Percentiles rank a stretch among this genome's conserved stretches.
Evolutionary conservation across 1,284 basidiomycete species (phyloP).

Genomic region (Papiliotrema fonsecae): DNA sequence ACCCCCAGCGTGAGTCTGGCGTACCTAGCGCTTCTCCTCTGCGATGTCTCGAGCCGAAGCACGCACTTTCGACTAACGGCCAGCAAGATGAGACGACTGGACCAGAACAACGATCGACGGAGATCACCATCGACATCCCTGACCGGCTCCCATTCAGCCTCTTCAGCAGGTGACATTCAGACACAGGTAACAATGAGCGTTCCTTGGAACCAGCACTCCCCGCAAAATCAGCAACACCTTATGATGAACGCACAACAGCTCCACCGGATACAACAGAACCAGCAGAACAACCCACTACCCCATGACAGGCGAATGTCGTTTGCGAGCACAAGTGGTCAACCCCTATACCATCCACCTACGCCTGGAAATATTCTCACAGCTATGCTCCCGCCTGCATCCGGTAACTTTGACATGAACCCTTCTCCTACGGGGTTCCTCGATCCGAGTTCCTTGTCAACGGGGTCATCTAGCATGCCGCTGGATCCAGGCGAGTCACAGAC

Average conservation of each 20-base stretch:
- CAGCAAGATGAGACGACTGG: background rate
- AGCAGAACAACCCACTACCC: background rate
- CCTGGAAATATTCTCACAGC: background rate
- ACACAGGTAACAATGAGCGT: background rate
- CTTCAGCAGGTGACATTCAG: background rate
- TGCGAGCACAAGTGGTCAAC: background rate
- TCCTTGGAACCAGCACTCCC: background rate
- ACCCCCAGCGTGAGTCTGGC: slow-evolving; percentile 5
- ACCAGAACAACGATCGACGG: background rate
- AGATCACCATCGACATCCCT: background rate
- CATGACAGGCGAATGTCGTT: background rate
- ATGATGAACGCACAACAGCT: background rate
- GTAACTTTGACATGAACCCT: slow-evolving; percentile 8
- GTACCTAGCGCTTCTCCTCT: too few species aligned
- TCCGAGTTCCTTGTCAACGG: slow-evolving; percentile 12
- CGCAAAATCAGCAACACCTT: background rate
- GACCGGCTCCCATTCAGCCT: background rate
- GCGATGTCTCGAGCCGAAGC: background rate
- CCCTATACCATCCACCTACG: background rate
- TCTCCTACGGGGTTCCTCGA: slow-evolving; percentile 17
- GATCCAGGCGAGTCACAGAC: slow-evolving; percentile 1
- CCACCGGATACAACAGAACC: background rate
- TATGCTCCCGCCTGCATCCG: slow-evolving; percentile 13
- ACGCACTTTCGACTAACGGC: background rate
- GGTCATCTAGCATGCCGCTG: slow-evolving; percentile 5